These are phyloP conservation scores for Jatropha curcas DNA, from an alignment of 345 rosid genomes.

Conservation along the genomic window DNA sequence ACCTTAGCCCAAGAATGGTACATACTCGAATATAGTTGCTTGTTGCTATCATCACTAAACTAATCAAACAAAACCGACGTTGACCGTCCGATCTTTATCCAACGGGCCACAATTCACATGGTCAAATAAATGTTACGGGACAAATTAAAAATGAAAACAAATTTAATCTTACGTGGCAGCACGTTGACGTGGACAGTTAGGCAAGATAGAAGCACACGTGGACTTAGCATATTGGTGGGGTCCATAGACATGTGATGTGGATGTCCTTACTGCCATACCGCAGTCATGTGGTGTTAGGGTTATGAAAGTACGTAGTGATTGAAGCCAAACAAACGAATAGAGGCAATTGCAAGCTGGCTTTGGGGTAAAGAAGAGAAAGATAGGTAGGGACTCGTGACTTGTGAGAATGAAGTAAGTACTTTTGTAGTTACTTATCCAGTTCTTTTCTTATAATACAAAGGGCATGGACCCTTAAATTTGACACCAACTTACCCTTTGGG, in stretches of 20 bases:
- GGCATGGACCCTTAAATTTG: conserved; percentile 4
- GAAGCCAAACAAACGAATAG: conserved; percentile 6
- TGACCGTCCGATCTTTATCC: conserved; percentile 9
- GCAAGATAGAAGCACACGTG: conserved; percentile 14
- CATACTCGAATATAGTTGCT: no score
- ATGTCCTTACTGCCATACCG: conserved; percentile 28
- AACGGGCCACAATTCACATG: conserved; percentile 22
- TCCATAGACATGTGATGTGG: conserved; percentile 32
- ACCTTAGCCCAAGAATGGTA: background rate
- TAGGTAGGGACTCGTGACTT: conserved; percentile 32
- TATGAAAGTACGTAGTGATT: conserved; percentile 8
- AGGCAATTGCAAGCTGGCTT: conserved; percentile 23
- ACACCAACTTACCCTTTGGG: background rate
- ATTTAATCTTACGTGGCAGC: background rate
- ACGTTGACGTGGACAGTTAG: conserved; percentile 6
- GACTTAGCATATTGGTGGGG: conserved; percentile 18
- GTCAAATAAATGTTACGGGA: conserved; percentile 8
- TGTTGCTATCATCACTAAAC: background rate
- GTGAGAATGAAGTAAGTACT: conserved; percentile 11
- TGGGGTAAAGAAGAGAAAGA: no score
- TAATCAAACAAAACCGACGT: conserved; percentile 20
- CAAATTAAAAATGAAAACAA: background rate
- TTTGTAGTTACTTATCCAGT: background rate
- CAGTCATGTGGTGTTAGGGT: conserved; percentile 31
- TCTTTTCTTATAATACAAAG: conserved; percentile 4